Evolutionary conservation across 208 protist genomes (phyloP).

Genomic region (Acanthamoeba triangularis): DNA sequence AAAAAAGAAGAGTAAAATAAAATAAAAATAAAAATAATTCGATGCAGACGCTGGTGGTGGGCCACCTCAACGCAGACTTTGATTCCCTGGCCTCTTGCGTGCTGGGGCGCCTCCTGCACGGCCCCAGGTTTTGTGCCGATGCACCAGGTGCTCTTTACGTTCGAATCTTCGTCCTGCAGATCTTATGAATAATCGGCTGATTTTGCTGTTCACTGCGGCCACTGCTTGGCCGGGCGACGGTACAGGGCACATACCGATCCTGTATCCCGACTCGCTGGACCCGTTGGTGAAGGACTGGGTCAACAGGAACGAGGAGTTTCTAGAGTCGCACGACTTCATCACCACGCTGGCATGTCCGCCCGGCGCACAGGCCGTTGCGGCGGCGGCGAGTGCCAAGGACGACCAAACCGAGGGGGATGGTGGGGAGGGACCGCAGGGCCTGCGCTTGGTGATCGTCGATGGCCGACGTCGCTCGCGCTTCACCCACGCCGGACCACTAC

Average conservation of each 20-base stretch:
- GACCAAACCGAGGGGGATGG: neutral
- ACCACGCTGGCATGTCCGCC: neutral
- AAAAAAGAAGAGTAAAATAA: too few species aligned
- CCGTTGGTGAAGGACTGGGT: slow-evolving; percentile 52
- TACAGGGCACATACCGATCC: neutral
- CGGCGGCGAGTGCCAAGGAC: neutral
- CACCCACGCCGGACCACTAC: slow-evolving; percentile 8
- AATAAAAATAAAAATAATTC: too few species aligned
- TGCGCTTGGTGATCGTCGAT: slow-evolving; percentile 55
- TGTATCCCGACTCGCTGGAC: slow-evolving; percentile 48
- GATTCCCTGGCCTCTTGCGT: slow-evolving; percentile 63
- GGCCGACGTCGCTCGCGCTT: slow-evolving; percentile 23
- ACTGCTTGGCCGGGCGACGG: too few species aligned
- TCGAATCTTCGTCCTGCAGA: too few species aligned
- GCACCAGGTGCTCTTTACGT: neutral
- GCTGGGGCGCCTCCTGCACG: slow-evolving; percentile 3
- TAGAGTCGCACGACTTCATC: slow-evolving; percentile 67
- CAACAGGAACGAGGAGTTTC: neutral
- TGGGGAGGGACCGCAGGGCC: too few species aligned
- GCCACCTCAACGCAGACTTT: slow-evolving; percentile 74
- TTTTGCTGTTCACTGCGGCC: neutral
- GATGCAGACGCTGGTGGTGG: neutral
- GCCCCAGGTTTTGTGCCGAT: neutral
- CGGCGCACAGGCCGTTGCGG: neutral
- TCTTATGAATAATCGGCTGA: too few species aligned